Conservation (phyloP, 805 yeast genomes). For the Lipomyces yamanashiensis region DNA sequence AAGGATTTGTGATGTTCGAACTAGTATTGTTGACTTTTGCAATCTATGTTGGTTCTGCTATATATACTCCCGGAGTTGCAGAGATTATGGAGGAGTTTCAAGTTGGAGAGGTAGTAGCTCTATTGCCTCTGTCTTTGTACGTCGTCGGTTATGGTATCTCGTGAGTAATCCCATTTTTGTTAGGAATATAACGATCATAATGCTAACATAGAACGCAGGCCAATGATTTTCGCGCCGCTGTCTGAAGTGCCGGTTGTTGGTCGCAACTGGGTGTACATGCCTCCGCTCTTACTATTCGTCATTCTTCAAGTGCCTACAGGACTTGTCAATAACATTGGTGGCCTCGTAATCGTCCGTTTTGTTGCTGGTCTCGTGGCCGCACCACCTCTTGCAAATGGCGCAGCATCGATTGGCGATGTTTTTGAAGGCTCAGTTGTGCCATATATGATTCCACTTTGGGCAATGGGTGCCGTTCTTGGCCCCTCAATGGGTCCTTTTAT, state of each 20-base stretch:
- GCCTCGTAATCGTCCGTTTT: conserved; percentile 55
- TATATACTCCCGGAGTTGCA: conserved; percentile 57
- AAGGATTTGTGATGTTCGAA: conserved; percentile 48
- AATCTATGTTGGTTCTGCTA: conserved; percentile 62
- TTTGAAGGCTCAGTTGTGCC: conserved; percentile 50
- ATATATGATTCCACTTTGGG: conserved; percentile 57
- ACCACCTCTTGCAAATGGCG: conserved; percentile 65
- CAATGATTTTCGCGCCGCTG: conserved; percentile 62
- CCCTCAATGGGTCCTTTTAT: conserved; percentile 61
- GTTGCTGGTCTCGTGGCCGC: conserved; percentile 62
- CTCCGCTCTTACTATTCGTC: conserved; percentile 53
- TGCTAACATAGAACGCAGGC: conserved; percentile 50
- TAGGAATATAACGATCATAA: no score
- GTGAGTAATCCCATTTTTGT: not conserved
- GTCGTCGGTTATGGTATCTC: conserved; percentile 62
- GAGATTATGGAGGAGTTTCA: conserved; percentile 53
- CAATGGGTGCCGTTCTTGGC: conserved; percentile 57
- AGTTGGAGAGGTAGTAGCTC: conserved; percentile 53
- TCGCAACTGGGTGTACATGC: conserved; percentile 55
- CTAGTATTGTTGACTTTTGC: conserved; percentile 55
- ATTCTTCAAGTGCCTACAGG: conserved; percentile 63
- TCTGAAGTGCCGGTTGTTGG: conserved; percentile 61
- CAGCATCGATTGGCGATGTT: conserved; percentile 42
- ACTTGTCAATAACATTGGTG: conserved; percentile 54
- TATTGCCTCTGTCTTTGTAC: conserved; percentile 58